Conservation (phyloP, 2,329 filamentous ascomycete genomes). For the Passalora sequoiae region DNA sequence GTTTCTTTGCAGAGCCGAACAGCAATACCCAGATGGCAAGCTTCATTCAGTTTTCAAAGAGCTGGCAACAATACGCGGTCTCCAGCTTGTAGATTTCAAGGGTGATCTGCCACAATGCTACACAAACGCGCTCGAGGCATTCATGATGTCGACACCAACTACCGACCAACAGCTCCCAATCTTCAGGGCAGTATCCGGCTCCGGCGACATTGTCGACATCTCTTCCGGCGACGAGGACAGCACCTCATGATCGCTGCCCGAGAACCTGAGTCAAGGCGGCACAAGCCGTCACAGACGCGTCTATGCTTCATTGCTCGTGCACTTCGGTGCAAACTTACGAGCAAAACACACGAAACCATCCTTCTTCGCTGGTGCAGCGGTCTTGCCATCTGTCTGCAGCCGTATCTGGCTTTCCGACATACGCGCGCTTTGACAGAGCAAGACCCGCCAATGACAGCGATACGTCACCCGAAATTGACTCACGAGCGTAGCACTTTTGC, state of each 20-base stretch:
- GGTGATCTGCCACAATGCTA: slow-evolving; percentile 26
- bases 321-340: too few relatives aligned
- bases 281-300: too few relatives aligned
- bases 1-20: slow-evolving; percentile 8
- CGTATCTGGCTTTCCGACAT: background rate
- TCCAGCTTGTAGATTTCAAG: slow-evolving; percentile 21
- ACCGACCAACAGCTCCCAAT: slow-evolving; percentile 9
- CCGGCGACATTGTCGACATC: slow-evolving; percentile 13
- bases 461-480: too few relatives aligned
- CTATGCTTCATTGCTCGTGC: too few relatives aligned
- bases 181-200: slow-evolving; percentile 9
- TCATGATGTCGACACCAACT: slow-evolving; percentile 16
- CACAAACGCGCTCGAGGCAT: slow-evolving; percentile 15
- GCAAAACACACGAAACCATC: too few relatives aligned
- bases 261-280: too few relatives aligned
- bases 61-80: slow-evolving; percentile 21
- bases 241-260: too few relatives aligned
- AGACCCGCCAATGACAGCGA: background rate
- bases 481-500: background rate
- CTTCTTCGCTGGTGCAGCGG: background rate
- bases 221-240: slow-evolving; percentile 3
- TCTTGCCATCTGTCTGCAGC: background rate
- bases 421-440: background rate
- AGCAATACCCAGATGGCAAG: slow-evolving; percentile 24
- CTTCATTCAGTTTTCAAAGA: slow-evolving; percentile 20